Base-by-base conservation (phyloP, 768 basidiomycete genomes). In the Scleroderma bovista region DNA sequence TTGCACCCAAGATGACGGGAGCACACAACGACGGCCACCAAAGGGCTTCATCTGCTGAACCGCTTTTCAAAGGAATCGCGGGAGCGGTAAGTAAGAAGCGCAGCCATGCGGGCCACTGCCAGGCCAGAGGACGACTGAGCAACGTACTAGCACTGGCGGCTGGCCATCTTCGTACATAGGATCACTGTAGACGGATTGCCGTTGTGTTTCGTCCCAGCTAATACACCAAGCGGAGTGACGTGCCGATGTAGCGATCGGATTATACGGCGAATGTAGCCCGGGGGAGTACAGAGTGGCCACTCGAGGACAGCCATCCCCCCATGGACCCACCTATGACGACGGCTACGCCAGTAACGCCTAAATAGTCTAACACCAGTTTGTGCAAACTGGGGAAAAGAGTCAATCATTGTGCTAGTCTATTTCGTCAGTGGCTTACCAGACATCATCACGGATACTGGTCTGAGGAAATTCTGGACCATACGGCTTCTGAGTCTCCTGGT, bases 171-270 rank as follows among this genome's bases (percentile, higher is more conserved):
- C 70, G 65, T 95, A 99, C 13, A 71, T 72, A 0, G 95, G 95
- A 60, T 99, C 95, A 56, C 86, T 89, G 75, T 94, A 99, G 60
- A 99, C 95, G 65, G 87, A 88, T 65, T 97, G 95, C 0, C 95
- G 80, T 63, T 99, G 95, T 0, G 94, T 89, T 66, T 98, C 95
- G 12, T 93, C 94, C 95, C 95, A 99, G 62, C 86, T 88, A 67
- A 99, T 99, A 67, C 95, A 96, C 96, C 96, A 99, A 0, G 95
- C 95, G 2, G 91, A 93, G 70, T 97, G 95, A 1, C 92, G 79
- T 1, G 94, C 88, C n/a, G 90, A 93, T 1, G 93, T 98, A 1
- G 95, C 95, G 33, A 99, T 80, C 2, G 94, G 48, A 95, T 79
- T 57, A 98, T 84, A 57, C 86, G 82, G 17, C 78, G 77, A 33